Evolutionary conservation across 2,329 filamentous ascomycete species (phyloP), one percentile per base, ranked within the genome.

Genomic region (Trichoderma arundinaceum): DNA sequence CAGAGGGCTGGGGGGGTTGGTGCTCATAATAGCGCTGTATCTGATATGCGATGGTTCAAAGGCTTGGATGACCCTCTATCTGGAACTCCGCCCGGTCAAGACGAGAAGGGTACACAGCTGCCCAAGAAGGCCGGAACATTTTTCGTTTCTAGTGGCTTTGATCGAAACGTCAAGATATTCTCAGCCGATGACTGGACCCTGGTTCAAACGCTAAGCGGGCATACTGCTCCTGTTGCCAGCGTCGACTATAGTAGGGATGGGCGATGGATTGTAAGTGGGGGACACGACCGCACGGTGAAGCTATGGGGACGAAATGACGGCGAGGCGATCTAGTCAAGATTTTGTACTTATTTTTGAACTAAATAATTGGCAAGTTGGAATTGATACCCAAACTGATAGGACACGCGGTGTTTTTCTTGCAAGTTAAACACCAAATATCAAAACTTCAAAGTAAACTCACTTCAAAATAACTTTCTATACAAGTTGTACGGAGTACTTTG

Each of bases 161-260:
- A 99, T 80, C 92, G 91, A 76, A 94, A 93, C 71, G 90, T 99
- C 78, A 97, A 97, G 75, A 86, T 99, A 71, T 98, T 96, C 79
- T 97, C 93, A 7, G 93, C 93, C 2, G 95, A 99, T 76, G 94
- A 99, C 79, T 99, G 95, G 94, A 90, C 91, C 1, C 80, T 96
- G 66, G 88, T 94, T 67, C 96, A 96, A 78, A 92, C 89, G 15
- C 81, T 99, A 66, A 92, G 90, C 71, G 95, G 94, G 0, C 95
- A 99, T 77, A 92, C 93, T 1, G 94, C 92, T 2, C 95, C 96
- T 46, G 94, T 99, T 10, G 87, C 96, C 60, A 96, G 92, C 71
- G 90, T 92, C 12, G 95, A 99, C 79, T 88, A 97, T 61, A 96
- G 91, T 73, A 84, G 84, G 69, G 92, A 98, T 77, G 91, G 89